These are phyloP conservation scores for Stachybotrys echinatus DNA, from an alignment of 2,329 filamentous ascomycete species.

Conservation along the genomic window DNA sequence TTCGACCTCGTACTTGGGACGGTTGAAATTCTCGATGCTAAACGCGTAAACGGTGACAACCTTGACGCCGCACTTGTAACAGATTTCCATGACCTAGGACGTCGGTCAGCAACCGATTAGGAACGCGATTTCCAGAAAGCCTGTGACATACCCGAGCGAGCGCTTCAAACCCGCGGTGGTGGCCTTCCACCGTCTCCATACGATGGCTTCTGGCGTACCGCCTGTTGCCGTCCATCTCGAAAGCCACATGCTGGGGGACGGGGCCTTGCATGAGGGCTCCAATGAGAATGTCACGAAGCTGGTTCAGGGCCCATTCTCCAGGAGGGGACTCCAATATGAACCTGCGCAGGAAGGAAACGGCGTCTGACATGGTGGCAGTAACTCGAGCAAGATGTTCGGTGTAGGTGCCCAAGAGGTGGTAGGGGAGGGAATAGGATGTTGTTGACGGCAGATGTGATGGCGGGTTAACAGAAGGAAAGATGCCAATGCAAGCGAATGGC, in stretches of 20 bases:
- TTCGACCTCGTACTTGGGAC: conserved; percentile 93
- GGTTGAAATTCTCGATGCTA: conserved; percentile 98
- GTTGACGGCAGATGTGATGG: background rate
- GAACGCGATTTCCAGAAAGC: background rate
- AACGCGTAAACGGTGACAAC: conserved; percentile 98
- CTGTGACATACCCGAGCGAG: conserved; percentile 65
- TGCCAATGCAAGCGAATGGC: no score
- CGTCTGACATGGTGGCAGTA: conserved; percentile 42
- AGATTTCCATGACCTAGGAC: conserved; percentile 81
- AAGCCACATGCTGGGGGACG: conserved; percentile 93
- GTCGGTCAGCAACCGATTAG: conserved; percentile 9
- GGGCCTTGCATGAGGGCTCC: conserved; percentile 85
- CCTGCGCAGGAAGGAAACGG: conserved; percentile 44
- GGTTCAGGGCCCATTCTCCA: conserved; percentile 79
- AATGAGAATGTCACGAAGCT: conserved; percentile 78
- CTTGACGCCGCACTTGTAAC: conserved; percentile 95
- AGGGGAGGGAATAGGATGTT: background rate
- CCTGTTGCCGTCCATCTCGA: conserved; percentile 98
- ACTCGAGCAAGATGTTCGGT: background rate
- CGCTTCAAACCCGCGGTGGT: conserved; percentile 93
- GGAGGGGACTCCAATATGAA: conserved; percentile 88
- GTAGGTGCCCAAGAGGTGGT: background rate
- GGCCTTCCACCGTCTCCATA: conserved; percentile 94
- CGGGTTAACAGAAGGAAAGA: no score
- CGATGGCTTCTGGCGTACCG: conserved; percentile 85